phyloP scores from a whole-genome alignment of 352 stramenopile genomes.

The Globisporangium paddicum region DNA sequence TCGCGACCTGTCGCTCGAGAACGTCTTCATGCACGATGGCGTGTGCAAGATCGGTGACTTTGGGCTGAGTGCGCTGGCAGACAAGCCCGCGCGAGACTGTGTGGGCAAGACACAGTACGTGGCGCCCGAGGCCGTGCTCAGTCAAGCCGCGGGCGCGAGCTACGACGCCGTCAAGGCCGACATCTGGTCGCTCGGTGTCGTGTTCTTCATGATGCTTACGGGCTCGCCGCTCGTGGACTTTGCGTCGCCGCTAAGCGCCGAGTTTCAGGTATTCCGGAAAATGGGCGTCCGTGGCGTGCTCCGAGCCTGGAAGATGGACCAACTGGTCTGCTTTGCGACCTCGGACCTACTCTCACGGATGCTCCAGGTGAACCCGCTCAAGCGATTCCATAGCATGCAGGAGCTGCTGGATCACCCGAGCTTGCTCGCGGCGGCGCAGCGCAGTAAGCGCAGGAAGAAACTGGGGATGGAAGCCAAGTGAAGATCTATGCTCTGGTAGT shows the following conservation, averaged over 20 bases:
- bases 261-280: constrained; percentile 27
- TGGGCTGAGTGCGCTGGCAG: constrained; percentile 29
- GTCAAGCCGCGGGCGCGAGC: constrained; percentile 1
- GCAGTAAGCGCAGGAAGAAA: neutral
- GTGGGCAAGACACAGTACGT: constrained; percentile 59
- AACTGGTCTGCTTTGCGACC: constrained; percentile 5
- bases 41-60: constrained; percentile 54
- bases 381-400: constrained; percentile 7
- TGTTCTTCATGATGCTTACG: constrained; percentile 72
- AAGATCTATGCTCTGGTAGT: neutral
- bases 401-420: constrained; percentile 11
- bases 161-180: constrained; percentile 62
- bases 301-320: constrained; percentile 24
- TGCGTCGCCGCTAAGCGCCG: constrained; percentile 21
- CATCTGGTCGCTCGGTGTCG: constrained; percentile 64
- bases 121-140: constrained; percentile 48
- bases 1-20: constrained; percentile 62
- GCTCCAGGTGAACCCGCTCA: constrained; percentile 19
- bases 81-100: constrained; percentile 7
- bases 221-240: constrained; percentile 40
- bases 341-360: constrained; percentile 23
- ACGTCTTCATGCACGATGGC: constrained; percentile 43
- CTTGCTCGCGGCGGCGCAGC: constrained; percentile 6
- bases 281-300: constrained; percentile 22
- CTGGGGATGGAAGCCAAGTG: neutral